These are phyloP conservation scores for Fusarium succisae DNA, from an alignment of 2,329 filamentous ascomycete genomes.

Conservation along the genomic window DNA sequence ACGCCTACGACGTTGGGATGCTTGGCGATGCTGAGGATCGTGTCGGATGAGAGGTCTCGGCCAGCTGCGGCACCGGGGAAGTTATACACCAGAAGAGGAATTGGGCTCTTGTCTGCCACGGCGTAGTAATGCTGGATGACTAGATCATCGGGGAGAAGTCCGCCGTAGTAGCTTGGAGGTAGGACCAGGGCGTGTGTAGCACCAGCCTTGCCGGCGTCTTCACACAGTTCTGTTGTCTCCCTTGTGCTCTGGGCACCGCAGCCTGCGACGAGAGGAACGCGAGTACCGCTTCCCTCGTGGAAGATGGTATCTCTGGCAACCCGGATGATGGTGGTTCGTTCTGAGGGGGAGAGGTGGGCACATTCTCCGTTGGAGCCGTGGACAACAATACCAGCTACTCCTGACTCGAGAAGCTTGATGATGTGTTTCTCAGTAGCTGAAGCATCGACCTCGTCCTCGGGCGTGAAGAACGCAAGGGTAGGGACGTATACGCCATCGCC, in stretches of 20 bases:
- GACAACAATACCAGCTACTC: slow-evolving; percentile 78
- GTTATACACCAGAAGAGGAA: slow-evolving; percentile 73
- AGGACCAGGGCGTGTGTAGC: slow-evolving; percentile 81
- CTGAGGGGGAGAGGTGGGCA: slow-evolving; percentile 77
- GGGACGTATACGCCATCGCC: slow-evolving; percentile 51
- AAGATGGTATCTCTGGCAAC: slow-evolving; percentile 55
- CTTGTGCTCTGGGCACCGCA: slow-evolving; percentile 79
- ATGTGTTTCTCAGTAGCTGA: slow-evolving; percentile 47
- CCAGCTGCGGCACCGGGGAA: slow-evolving; percentile 70
- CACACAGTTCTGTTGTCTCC: slow-evolving; percentile 76
- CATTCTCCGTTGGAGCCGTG: slow-evolving; percentile 88
- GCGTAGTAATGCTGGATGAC: slow-evolving; percentile 68
- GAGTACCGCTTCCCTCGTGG: slow-evolving; percentile 34
- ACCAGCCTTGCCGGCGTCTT: slow-evolving; percentile 74
- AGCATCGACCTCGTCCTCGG: slow-evolving; percentile 47
- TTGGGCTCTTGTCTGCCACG: slow-evolving; percentile 66
- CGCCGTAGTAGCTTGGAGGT: slow-evolving; percentile 80
- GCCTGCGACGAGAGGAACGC: slow-evolving; percentile 72
- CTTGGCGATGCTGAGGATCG: slow-evolving; percentile 63
- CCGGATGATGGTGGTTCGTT: slow-evolving; percentile 73
- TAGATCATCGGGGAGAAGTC: slow-evolving; percentile 65
- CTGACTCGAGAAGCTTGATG: slow-evolving; percentile 66
- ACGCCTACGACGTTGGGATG: slow-evolving; percentile 69
- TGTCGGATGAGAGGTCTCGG: slow-evolving; percentile 69
- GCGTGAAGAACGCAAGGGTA: slow-evolving; percentile 50